Evolutionary conservation across 1,284 basidiomycete genomes (phyloP).

Genomic region (Pyrrhoderma noxium): DNA sequence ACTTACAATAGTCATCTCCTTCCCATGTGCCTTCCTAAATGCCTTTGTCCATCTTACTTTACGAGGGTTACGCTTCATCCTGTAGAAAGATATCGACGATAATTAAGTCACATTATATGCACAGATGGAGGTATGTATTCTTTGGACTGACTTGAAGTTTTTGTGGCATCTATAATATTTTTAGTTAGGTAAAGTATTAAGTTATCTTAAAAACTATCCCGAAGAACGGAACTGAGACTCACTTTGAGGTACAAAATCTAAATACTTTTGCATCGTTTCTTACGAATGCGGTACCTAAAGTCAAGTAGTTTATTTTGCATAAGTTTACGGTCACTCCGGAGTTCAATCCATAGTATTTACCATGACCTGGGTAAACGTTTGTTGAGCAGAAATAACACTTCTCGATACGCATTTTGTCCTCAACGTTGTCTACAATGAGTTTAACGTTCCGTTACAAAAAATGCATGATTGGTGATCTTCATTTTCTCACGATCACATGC

Average conservation of each 20-base stretch:
- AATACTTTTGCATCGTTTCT: constrained; percentile 96
- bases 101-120: constrained; percentile 17
- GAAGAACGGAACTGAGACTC: constrained; percentile 25
- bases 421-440: not conserved
- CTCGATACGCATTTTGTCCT: constrained; percentile 65
- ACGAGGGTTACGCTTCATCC: constrained; percentile 99
- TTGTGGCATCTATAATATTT: constrained; percentile 77
- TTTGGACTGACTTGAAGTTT: constrained; percentile 80
- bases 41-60: constrained; percentile 99
- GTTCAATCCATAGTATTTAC: constrained; percentile 33
- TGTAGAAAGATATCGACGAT: constrained; percentile 26
- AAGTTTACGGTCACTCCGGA: not conserved
- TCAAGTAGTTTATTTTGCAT: not conserved
- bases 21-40: constrained; percentile 97
- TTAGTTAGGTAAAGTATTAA: constrained; percentile 17
- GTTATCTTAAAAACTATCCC: not conserved
- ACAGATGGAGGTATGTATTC: not conserved
- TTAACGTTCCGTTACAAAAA: not conserved
- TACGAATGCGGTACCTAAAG: constrained; percentile 81
- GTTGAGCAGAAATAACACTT: constrained; percentile 93
- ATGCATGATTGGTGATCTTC: not conserved
- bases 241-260: constrained; percentile 96
- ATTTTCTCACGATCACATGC: not conserved
- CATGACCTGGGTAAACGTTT: constrained; percentile 92
- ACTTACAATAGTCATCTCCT: constrained; percentile 98